A percentile compares a stretch with the other conserved stretches of the same genome.
Conservation (phyloP, 1,284 basidiomycete species). For the Tremellales sp. region DNA sequence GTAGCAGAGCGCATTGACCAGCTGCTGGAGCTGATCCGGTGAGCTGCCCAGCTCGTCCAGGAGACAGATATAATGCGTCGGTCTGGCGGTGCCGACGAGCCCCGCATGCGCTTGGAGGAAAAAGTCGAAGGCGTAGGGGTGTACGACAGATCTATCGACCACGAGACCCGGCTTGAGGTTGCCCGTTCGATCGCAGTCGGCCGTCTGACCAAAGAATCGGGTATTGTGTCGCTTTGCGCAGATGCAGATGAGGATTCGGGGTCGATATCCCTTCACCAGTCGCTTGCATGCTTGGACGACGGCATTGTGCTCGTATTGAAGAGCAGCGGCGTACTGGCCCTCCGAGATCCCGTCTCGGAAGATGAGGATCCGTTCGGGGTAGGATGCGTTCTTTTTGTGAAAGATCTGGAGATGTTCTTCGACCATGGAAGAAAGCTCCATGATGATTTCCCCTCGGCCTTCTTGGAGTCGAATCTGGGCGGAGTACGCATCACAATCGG, state of each 20-base stretch:
- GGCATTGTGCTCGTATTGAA: constrained; percentile 46
- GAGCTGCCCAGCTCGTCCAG: constrained; percentile 46
- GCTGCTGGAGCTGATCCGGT: constrained; percentile 42
- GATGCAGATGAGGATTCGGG: constrained; percentile 33
- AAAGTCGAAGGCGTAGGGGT: constrained; percentile 51
- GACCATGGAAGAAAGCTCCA: constrained; percentile 36
- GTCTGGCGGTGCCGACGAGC: constrained; percentile 35
- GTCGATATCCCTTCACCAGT: constrained; percentile 24
- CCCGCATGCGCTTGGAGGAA: constrained; percentile 44
- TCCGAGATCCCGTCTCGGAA: constrained; percentile 53
- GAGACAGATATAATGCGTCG: constrained; percentile 40
- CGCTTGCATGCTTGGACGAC: constrained; percentile 36
- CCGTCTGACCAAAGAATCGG: constrained; percentile 47
- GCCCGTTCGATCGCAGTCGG: constrained; percentile 44
- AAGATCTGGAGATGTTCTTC: constrained; percentile 39
- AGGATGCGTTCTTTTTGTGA: constrained; percentile 32
- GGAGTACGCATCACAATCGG: constrained; percentile 43
- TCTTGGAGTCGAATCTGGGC: constrained; percentile 50
- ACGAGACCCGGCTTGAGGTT: constrained; percentile 45
- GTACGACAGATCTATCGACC: constrained; percentile 46
- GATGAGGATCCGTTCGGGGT: constrained; percentile 46
- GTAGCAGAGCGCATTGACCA: constrained; percentile 49
- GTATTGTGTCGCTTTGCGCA: constrained; percentile 49
- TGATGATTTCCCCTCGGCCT: constrained; percentile 43
- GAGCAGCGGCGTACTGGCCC: constrained; percentile 49